phyloP scores from a whole-genome alignment of 108 stramenopile genomes.

The Pseudonitzschia multiseries region DNA sequence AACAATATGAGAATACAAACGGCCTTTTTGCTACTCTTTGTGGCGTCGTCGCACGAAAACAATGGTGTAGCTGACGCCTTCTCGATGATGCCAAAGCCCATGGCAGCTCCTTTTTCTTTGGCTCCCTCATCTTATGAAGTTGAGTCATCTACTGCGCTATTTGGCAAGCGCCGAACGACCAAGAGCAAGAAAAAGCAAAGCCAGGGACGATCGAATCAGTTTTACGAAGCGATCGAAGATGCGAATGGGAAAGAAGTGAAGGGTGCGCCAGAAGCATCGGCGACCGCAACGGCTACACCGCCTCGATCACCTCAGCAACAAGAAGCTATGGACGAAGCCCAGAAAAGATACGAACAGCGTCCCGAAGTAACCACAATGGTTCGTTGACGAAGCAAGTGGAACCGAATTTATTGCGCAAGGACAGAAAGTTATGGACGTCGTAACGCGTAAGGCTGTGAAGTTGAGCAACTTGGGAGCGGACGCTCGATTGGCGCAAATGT shows the following conservation, averaged over 20 bases:
- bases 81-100: conserved; percentile 11
- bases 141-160: neutral
- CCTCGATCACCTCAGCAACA: conserved; percentile 15
- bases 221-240: conserved; percentile 42
- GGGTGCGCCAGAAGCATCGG: neutral
- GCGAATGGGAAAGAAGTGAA: conserved; percentile 6
- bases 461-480: conserved; percentile 67
- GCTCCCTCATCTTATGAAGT: neutral
- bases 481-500: conserved; percentile 83
- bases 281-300: conserved; percentile 17
- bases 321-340: conserved; percentile 43
- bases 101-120: neutral
- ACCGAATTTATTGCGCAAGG: conserved; percentile 77
- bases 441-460: conserved; percentile 75
- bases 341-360: conserved; percentile 42
- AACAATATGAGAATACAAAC: neutral
- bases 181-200: conserved; percentile 20
- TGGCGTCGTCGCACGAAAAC: neutral
- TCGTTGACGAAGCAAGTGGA: conserved; percentile 83
- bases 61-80: conserved; percentile 16
- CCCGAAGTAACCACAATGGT: conserved; percentile 71
- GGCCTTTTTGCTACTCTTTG: conserved; percentile 1
- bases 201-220: conserved; percentile 36
- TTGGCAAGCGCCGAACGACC: conserved; percentile 12
- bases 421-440: conserved; percentile 80